Evolutionary conservation across 768 basidiomycete genomes (phyloP).

Genomic region (Leccinum subtestaceum): DNA sequence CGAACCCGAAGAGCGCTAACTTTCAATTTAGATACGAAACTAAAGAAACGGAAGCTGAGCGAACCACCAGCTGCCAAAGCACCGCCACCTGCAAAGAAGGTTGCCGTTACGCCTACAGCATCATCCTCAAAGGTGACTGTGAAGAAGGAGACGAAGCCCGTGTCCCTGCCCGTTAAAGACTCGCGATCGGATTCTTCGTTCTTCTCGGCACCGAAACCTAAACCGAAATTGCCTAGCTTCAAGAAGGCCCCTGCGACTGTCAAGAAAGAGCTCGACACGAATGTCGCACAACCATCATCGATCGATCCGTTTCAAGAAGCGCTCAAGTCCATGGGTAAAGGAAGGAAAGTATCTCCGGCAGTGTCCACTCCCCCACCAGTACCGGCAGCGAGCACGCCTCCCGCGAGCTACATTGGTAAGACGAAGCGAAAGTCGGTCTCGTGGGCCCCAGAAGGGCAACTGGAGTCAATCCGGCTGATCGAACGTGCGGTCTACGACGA

Average conservation of each 20-base stretch:
- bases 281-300: slow-evolving; percentile 72
- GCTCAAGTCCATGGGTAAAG: slow-evolving; percentile 70
- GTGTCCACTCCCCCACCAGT: slow-evolving; percentile 53
- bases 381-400: slow-evolving; percentile 31
- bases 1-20: slow-evolving; percentile 25
- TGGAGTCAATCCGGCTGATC: slow-evolving; percentile 76
- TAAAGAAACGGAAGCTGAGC: slow-evolving; percentile 74
- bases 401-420: slow-evolving; percentile 39
- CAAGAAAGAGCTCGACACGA: slow-evolving; percentile 53
- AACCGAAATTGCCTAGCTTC: slow-evolving; percentile 81
- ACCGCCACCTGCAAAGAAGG: slow-evolving; percentile 64
- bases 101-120: slow-evolving; percentile 39
- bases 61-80: slow-evolving; percentile 47
- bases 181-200: slow-evolving; percentile 86
- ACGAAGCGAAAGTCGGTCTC: slow-evolving; percentile 77
- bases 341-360: slow-evolving; percentile 59
- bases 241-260: slow-evolving; percentile 63
- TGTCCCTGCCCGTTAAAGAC: slow-evolving; percentile 52
- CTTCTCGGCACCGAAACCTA: slow-evolving; percentile 84
- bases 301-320: slow-evolving; percentile 82
- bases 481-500: slow-evolving; percentile 88
- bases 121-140: slow-evolving; percentile 33
- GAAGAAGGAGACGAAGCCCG: slow-evolving; percentile 56
- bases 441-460: slow-evolving; percentile 72
- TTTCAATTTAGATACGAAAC: slow-evolving; percentile 45